These are phyloP conservation scores for Venturia effusa DNA, from an alignment of 2,329 filamentous ascomycete species.

Conservation along the genomic window DNA sequence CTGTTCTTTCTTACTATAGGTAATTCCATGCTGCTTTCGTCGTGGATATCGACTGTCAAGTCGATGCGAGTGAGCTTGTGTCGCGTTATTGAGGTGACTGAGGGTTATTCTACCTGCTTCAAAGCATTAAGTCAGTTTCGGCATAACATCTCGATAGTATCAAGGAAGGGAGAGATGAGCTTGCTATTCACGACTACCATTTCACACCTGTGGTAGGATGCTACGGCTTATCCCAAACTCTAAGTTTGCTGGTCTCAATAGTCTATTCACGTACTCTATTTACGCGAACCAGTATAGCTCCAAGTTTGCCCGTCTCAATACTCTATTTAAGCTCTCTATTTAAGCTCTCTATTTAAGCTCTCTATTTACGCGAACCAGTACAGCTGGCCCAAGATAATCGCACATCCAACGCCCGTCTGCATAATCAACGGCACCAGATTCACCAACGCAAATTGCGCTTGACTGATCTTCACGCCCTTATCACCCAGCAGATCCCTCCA, in stretches of 20 bases:
- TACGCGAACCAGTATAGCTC: neutral
- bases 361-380: neutral
- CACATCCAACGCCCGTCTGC: constrained; percentile 1
- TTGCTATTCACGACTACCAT: too few relatives aligned
- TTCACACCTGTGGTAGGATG: too few relatives aligned
- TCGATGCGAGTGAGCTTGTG: too few relatives aligned
- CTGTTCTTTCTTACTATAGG: too few relatives aligned
- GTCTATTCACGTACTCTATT: neutral
- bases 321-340: too few relatives aligned
- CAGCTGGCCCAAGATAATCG: neutral
- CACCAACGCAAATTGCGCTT: neutral
- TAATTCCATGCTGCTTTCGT: too few relatives aligned
- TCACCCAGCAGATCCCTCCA: neutral
- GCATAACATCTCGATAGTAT: too few relatives aligned
- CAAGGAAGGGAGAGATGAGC: too few relatives aligned
- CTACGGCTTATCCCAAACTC: neutral
- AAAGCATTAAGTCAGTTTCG: too few relatives aligned
- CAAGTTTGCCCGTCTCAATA: neutral
- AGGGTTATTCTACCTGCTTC: too few relatives aligned
- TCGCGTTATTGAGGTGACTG: too few relatives aligned
- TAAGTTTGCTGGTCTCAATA: neutral
- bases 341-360: neutral
- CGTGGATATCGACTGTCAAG: too few relatives aligned
- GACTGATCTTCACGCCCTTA: neutral
- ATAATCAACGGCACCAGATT: neutral